Evolutionary conservation across 108 stramenopile species (phyloP), one percentile per base, ranked within the genome.

Genomic region (Fistulifera pelliculosa): DNA sequence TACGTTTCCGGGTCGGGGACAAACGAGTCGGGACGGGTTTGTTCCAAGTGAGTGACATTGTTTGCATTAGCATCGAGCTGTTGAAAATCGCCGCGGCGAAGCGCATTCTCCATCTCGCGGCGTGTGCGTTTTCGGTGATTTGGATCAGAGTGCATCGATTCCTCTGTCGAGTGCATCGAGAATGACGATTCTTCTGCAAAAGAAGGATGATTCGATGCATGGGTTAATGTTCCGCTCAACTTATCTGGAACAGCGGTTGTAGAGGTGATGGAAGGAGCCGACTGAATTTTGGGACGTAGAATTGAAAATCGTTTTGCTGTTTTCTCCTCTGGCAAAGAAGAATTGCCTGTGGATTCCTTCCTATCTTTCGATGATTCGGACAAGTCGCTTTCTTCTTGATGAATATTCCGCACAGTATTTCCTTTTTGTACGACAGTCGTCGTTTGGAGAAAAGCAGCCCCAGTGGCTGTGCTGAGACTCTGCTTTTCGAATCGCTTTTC

Each of bases 61-160:
- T 41, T 12, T 35, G 53, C n/a, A n/a, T 73, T 58, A 4, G 41
- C 56, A 16, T 48, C 28, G 43, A 74, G 41, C 7, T 41, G 24
- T 25, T 43, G 41, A 7, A 74, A 38, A 43, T 64, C 59, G 13
- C 73, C 73, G 19, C 56, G 56, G 17, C 73, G 73, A 21, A 74
- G 51, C 63, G 62, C 56, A 38, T 52, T 54, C 56, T 74, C 73
- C 73, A 74, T 64, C 68, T 68, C 62, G 3, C 61, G 63, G 15
- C 66, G 66, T 11, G 64, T 56, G 2, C 54, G 53, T 28, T 54
- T 51, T 3, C 25, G 27, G 25, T 40, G 31, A 3, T 18, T 4
- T 45, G 38, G 42, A 43, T 13, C 15, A 14, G 24, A 13, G 22
- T 16, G 6, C 13, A 8, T 7, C 7, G 54, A 8, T 41, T 5